Percentiles rank a stretch among this genome's conserved stretches.
These are phyloP conservation scores for Cucurbita moschata DNA, from an alignment of 306 rosid species.

Conservation along the genomic window DNA sequence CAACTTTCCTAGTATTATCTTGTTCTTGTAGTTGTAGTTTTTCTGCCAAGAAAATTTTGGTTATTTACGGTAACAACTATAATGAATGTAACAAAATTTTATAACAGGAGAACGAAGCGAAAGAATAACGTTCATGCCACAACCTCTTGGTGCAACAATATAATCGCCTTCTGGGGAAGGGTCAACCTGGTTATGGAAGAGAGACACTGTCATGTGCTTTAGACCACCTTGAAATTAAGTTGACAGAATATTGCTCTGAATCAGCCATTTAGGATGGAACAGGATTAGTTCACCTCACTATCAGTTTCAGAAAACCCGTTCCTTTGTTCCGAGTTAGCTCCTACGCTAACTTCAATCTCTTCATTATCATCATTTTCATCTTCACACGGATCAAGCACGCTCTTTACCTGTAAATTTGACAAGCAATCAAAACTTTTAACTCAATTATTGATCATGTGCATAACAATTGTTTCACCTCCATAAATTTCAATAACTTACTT, in stretches of 20 bases:
- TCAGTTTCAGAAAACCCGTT: constrained; percentile 31
- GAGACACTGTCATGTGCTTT: constrained; percentile 6
- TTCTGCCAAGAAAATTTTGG: constrained; percentile 26
- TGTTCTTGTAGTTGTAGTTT: constrained; percentile 36
- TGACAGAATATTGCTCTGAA: neutral
- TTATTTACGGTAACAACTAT: constrained; percentile 4
- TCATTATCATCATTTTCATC: constrained; percentile 38
- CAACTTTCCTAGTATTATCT: constrained; percentile 35
- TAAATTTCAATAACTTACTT: constrained; percentile 32
- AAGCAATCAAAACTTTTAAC: neutral
- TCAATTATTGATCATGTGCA: neutral
- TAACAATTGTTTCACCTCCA: neutral
- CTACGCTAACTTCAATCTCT: constrained; percentile 34
- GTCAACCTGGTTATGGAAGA: constrained; percentile 33
- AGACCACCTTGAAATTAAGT: neutral
- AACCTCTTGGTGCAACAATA: constrained; percentile 65
- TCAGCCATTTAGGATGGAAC: neutral
- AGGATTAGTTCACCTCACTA: constrained; percentile 29
- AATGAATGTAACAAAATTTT: neutral
- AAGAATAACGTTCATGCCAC: neutral
- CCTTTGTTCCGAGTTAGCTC: constrained; percentile 30
- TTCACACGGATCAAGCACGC: constrained; percentile 49
- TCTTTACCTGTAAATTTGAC: constrained; percentile 28
- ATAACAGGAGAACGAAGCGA: neutral
- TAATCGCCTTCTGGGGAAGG: constrained; percentile 49